Conservation (phyloP, 2,329 filamentous ascomycete genomes). For the Macrophomina phaseolina region DNA sequence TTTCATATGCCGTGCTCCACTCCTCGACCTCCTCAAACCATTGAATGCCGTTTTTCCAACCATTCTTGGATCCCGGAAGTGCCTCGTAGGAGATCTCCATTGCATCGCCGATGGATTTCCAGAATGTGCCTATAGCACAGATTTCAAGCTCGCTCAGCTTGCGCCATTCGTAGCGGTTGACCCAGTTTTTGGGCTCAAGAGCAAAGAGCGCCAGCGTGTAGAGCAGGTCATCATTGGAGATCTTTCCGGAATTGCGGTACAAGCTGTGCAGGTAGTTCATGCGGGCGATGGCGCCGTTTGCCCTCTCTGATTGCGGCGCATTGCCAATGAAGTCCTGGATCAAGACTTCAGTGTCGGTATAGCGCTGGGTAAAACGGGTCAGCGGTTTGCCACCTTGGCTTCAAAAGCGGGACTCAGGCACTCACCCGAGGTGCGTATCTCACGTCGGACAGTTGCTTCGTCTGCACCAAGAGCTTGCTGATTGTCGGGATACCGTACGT, state of each 20-base stretch:
- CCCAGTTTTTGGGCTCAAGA: conserved; percentile 68
- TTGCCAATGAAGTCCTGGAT: conserved; percentile 40
- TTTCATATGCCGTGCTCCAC: conserved; percentile 66
- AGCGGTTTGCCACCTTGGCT: not conserved
- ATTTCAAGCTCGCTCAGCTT: conserved; percentile 68
- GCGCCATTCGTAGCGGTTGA: conserved; percentile 73
- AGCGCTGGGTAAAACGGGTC: conserved; percentile 31
- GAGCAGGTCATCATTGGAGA: conserved; percentile 67
- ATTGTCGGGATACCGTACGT: conserved; percentile 47
- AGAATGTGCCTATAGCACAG: conserved; percentile 71
- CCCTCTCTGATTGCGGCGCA: conserved; percentile 41
- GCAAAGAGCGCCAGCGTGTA: conserved; percentile 71
- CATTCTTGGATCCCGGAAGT: conserved; percentile 49
- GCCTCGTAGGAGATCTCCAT: conserved; percentile 65
- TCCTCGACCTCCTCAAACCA: conserved; percentile 58
- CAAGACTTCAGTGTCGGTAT: conserved; percentile 41
- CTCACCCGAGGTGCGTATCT: conserved; percentile 32
- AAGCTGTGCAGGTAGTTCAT: conserved; percentile 68
- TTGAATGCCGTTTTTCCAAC: conserved; percentile 57
- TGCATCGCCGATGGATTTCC: conserved; percentile 73
- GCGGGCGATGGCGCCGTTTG: conserved; percentile 58
- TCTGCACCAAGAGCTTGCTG: conserved; percentile 42
- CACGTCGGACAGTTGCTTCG: conserved; percentile 37
- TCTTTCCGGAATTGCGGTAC: conserved; percentile 64
- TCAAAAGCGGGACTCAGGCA: not conserved